phyloP scores from a whole-genome alignment of 176 grass and related monocot genomes.

The Tillandsia fasciculata region DNA sequence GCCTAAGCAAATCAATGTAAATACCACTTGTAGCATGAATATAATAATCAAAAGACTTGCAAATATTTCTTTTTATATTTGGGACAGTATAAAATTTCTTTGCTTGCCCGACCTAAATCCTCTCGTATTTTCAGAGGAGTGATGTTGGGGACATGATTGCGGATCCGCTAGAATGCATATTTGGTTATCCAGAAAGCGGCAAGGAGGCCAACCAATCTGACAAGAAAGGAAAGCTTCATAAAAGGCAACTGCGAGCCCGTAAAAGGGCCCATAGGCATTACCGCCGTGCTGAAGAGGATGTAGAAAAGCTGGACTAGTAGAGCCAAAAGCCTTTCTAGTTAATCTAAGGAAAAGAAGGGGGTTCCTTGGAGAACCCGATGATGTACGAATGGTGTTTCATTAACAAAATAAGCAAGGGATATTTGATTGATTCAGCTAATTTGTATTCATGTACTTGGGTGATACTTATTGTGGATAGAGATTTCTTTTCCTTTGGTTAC shows the following conservation, averaged over 20 bases:
- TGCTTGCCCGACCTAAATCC: not conserved
- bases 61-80: not conserved
- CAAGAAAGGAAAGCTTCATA: constrained; percentile 10
- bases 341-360: not conserved
- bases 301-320: not conserved
- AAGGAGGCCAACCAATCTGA: constrained; percentile 33
- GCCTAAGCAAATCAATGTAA: constrained; percentile 22
- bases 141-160: constrained; percentile 38
- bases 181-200: constrained; percentile 30
- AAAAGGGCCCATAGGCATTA: constrained; percentile 28
- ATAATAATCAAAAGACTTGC: not conserved
- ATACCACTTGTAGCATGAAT: not conserved
- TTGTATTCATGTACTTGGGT: not conserved
- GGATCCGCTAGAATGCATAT: constrained; percentile 54
- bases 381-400: not conserved
- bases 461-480: not conserved
- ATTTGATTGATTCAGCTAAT: too few relatives aligned
- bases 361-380: not conserved
- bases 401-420: not conserved
- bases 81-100: not conserved
- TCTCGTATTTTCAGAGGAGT: constrained; percentile 16
- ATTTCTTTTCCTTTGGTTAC: not conserved
- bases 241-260: constrained; percentile 21
- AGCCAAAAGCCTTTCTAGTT: not conserved
- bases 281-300: not conserved